Percentiles rank a stretch among this genome's conserved stretches.
phyloP scores from a whole-genome alignment of 768 basidiomycete species.

The Lactarius akahatsu region DNA sequence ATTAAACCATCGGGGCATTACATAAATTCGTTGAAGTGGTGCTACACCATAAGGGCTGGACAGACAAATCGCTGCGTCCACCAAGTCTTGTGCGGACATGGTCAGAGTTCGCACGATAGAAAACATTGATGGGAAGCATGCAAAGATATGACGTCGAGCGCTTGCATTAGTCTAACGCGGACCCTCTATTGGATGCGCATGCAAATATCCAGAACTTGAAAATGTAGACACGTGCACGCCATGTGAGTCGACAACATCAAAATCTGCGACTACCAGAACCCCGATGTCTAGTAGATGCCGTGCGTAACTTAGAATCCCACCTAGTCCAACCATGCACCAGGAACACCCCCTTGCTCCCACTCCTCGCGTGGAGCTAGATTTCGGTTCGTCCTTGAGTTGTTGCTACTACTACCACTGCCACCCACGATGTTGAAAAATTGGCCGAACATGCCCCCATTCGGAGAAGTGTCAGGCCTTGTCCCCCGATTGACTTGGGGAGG shows the following conservation, averaged over 20 bases:
- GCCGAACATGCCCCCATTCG: constrained; percentile 21
- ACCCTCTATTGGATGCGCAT: constrained; percentile 14
- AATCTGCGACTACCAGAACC: constrained; percentile 1
- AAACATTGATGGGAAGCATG: background rate
- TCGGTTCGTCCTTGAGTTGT: constrained; percentile 15
- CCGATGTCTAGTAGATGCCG: background rate
- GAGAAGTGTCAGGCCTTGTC: constrained; percentile 17
- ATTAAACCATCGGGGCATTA: background rate
- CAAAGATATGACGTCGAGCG: background rate
- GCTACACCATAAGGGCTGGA: background rate
- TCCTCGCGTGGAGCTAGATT: constrained; percentile 13
- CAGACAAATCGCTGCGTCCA: background rate
- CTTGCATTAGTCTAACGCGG: background rate
- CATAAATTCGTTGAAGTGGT: background rate
- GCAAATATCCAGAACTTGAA: constrained; percentile 9
- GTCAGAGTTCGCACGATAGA: too few species aligned
- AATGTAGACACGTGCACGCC: constrained; percentile 10
- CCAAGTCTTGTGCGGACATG: background rate
- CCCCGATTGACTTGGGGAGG: constrained; percentile 17
- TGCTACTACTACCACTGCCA: constrained; percentile 13
- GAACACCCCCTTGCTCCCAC: constrained; percentile 2
- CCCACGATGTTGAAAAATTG: constrained; percentile 20
- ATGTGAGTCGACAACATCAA: constrained; percentile 1
- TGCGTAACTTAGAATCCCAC: background rate
- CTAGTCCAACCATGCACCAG: background rate